phyloP scores from a whole-genome alignment of 2,329 filamentous ascomycete genomes.

The Aspergillus felis region DNA sequence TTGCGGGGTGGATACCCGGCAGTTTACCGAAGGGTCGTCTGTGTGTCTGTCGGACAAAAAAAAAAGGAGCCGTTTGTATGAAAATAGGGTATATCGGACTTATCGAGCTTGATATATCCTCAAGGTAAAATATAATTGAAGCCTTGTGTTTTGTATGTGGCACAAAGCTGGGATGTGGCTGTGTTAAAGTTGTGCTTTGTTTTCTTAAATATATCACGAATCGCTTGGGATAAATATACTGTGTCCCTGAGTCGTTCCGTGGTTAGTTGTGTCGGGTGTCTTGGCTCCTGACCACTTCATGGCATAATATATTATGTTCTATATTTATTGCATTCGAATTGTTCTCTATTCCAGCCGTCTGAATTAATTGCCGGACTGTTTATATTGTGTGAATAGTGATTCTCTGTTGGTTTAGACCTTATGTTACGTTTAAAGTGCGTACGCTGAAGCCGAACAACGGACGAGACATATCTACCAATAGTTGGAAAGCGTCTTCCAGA shows the following conservation, averaged over 20 bases:
- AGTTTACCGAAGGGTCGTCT: background rate
- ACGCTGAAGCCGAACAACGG: background rate
- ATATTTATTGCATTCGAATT: background rate
- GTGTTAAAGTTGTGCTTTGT: background rate
- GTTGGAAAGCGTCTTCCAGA: background rate
- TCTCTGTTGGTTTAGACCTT: background rate
- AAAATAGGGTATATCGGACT: background rate
- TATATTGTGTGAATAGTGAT: background rate
- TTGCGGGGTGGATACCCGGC: slow-evolving; percentile 3
- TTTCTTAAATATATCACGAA: background rate
- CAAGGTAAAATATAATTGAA: background rate
- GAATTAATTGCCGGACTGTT: background rate
- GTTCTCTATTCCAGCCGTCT: background rate
- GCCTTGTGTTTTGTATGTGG: background rate
- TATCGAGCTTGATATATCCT: background rate
- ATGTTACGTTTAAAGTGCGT: background rate
- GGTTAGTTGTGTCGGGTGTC: background rate
- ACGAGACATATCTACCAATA: background rate
- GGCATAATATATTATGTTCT: background rate
- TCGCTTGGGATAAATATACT: background rate
- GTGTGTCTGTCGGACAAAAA: background rate
- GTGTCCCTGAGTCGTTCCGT: background rate
- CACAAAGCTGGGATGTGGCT: background rate
- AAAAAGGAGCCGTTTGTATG: background rate
- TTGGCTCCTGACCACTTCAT: background rate